Base-by-base conservation (phyloP, 176 grass and related monocot genomes). In the Musa itinerans region DNA sequence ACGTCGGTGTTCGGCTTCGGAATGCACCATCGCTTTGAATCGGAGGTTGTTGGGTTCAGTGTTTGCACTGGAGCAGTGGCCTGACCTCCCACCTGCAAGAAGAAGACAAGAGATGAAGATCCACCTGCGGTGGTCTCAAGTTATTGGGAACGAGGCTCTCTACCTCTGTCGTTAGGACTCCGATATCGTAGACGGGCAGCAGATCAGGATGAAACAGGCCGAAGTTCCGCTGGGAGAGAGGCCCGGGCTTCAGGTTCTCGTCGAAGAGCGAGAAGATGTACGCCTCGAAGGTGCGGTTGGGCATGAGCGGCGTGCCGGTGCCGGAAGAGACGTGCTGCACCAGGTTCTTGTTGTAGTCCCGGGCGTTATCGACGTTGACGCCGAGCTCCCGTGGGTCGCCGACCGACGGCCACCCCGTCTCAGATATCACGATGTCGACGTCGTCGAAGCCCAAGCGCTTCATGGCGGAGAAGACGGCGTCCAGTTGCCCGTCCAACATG, bases 401-500 rank as follows among this genome's bases (percentile, higher is more conserved):
- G 0, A 74, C 85, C 34, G 89, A 86, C 50, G 93, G 85, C 93
- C 93, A 96, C 76, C 93, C 93, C 0, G 93, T 96, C 85, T 86
- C 81, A 0, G 89, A 77, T 54, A 92, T 82, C 9, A 81, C 85
- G 78, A 96, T 74, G 19, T 92, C 85, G 2, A 96, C 80, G 81
- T 90, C 90, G 0, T 57, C 54, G 71, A 83, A 90, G 0, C 83
- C 85, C 29, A 88, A 50, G 9, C 65, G 81, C 9, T 52, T 67
- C 77, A 87, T 88, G 29, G 93, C 93, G 0, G 83, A 86, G 89
- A 86, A 83, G 29, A 96, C 78, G 7, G 89, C 83, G 79, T 96
- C 92, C n/a, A 96, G 76, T 73, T 96, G 89, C 71, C 87, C 92
- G 83, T 96, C 92, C 26, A 96, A 78, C 92, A 84, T 88, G 83